These are phyloP conservation scores for Protea cynaroides DNA, from an alignment of 164 flowering plant genomes.

Conservation along the genomic window DNA sequence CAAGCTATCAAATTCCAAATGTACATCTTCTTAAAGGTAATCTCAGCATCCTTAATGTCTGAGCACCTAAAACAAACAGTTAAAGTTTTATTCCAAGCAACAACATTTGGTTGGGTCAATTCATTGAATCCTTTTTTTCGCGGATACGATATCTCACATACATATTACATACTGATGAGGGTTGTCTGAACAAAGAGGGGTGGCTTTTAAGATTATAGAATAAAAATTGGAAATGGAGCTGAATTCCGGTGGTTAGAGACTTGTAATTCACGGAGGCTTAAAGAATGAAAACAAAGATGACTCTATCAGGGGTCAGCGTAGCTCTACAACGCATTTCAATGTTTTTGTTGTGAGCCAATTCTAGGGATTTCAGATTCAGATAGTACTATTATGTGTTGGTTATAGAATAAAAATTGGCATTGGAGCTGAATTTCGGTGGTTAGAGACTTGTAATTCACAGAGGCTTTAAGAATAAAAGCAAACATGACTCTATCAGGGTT, in stretches of 20 bases:
- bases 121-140: slow-evolving; percentile 49
- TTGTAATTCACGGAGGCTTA: slow-evolving; percentile 43
- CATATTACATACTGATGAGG: slow-evolving; percentile 47
- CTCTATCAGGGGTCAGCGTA: slow-evolving; percentile 34
- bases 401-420: slow-evolving; percentile 31
- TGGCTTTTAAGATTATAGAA: slow-evolving; percentile 35
- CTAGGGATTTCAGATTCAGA: slow-evolving; percentile 41
- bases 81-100: slow-evolving; percentile 58
- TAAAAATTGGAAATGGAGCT: slow-evolving; percentile 45
- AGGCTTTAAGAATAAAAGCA: slow-evolving; percentile 51
- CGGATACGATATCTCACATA: slow-evolving; percentile 29
- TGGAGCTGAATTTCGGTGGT: slow-evolving; percentile 43
- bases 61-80: slow-evolving; percentile 49
- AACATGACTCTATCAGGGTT: slow-evolving; percentile 52
- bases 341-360: slow-evolving; percentile 27
- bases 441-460: slow-evolving; percentile 33
- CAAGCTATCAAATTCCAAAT: slow-evolving; percentile 40
- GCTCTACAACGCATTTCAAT: slow-evolving; percentile 29
- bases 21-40: slow-evolving; percentile 39
- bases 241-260: slow-evolving; percentile 31
- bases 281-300: slow-evolving; percentile 49
- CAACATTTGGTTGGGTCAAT: slow-evolving; percentile 47
- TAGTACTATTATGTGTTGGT: slow-evolving; percentile 59
- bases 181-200: slow-evolving; percentile 54
- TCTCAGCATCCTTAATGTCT: slow-evolving; percentile 33